These are phyloP conservation scores for Colletotrichum graminicola DNA, from an alignment of 2,329 filamentous ascomycete species.

Conservation along the genomic window DNA sequence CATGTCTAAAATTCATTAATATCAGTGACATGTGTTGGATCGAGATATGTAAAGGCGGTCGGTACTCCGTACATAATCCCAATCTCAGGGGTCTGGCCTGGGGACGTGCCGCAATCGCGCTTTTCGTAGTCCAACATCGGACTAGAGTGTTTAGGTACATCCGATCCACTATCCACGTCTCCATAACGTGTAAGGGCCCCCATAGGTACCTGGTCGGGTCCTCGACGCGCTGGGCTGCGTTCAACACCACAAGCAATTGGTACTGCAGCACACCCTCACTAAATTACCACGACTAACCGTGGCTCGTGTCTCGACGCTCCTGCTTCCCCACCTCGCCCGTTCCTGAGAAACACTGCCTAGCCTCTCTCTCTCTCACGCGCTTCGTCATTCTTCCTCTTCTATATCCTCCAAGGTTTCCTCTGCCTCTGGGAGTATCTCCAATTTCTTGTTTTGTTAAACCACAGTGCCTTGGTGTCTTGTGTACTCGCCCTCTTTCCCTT, in stretches of 20 bases:
- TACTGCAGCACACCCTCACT: conserved; percentile 28
- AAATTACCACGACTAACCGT: conserved; percentile 34
- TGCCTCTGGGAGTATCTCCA: conserved; percentile 3
- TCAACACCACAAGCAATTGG: conserved; percentile 37
- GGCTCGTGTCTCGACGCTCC: conserved; percentile 38
- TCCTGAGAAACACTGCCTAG: conserved; percentile 25
- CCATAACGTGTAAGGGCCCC: conserved; percentile 18
- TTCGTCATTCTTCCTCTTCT: conserved; percentile 4
- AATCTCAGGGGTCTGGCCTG: conserved; percentile 3
- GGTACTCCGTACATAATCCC: conserved; percentile 4
- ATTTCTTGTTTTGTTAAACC: neutral
- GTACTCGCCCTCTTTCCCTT: neutral
- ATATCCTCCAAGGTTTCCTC: neutral
- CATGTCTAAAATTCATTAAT: neutral
- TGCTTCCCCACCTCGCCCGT: conserved; percentile 38
- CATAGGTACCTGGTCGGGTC: conserved; percentile 7
- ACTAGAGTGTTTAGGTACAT: conserved; percentile 1
- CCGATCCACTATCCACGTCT: conserved; percentile 10
- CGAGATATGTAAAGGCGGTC: conserved; percentile 5
- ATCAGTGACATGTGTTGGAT: neutral
- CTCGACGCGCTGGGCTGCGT: conserved; percentile 33
- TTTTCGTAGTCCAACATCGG: conserved; percentile 4
- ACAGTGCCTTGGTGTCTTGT: neutral
- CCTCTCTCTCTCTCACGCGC: conserved; percentile 18
- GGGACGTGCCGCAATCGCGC: conserved; percentile 37